A percentile compares a stretch with the other conserved stretches of the same genome.
Conservation (phyloP, 495 filamentous ascomycete genomes). For the Penicillium paradoxum region DNA sequence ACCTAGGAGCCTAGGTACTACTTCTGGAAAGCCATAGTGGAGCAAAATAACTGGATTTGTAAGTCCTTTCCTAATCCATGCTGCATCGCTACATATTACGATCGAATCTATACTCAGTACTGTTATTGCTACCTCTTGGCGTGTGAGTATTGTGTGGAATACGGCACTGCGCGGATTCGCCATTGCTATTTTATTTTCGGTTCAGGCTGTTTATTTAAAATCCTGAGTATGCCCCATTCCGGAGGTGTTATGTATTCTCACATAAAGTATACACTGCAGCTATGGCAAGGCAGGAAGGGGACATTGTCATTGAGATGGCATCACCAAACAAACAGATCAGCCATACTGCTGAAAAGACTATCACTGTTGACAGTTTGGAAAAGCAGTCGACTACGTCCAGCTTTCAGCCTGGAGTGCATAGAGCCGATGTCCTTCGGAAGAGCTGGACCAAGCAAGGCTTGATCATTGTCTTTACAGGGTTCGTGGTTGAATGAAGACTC, state of each 20-base stretch:
- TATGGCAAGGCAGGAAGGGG: background rate
- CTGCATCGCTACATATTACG: too few species aligned
- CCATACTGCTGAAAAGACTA: background rate
- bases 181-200: too few species aligned
- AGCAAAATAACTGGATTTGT: background rate
- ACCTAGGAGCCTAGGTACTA: too few species aligned
- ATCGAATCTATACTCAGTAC: too few species aligned
- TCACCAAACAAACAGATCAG: background rate
- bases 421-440: slow-evolving; percentile 19
- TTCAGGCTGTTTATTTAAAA: too few species aligned
- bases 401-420: slow-evolving; percentile 21
- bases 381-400: slow-evolving; percentile 3
- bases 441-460: slow-evolving; percentile 21
- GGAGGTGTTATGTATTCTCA: background rate
- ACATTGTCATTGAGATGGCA: background rate
- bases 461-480: slow-evolving; percentile 21
- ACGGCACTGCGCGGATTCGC: too few species aligned
- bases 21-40: background rate
- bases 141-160: too few species aligned
- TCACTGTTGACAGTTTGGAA: background rate
- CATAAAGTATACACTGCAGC: background rate
- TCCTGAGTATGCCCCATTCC: too few species aligned
- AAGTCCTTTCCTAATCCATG: background rate
- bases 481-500: background rate
- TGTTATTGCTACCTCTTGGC: too few species aligned